A percentile compares a stretch with the other conserved stretches of the same genome.
phyloP scores from a whole-genome alignment of 2,329 filamentous ascomycete genomes.

The Nothophoma quercina region DNA sequence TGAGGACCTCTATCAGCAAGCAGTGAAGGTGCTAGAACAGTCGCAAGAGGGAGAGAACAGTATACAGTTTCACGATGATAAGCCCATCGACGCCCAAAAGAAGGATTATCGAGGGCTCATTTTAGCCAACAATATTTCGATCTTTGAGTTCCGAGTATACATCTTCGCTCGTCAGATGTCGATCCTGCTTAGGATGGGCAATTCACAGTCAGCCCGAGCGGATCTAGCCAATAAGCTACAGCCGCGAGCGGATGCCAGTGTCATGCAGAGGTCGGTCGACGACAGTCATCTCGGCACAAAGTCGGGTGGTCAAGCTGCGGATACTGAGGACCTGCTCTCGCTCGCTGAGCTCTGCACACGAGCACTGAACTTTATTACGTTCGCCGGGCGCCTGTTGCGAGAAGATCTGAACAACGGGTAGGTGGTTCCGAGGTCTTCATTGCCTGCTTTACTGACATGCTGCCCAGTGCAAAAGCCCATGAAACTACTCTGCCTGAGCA shows the following conservation, averaged over 20 bases:
- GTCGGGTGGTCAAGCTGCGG: constrained; percentile 51
- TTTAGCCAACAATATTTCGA: constrained; percentile 89
- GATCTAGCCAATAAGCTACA: constrained; percentile 50
- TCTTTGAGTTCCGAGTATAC: constrained; percentile 95
- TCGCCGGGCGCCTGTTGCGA: constrained; percentile 79
- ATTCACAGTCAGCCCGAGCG: constrained; percentile 57
- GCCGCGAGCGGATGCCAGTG: constrained; percentile 33
- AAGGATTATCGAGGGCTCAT: constrained; percentile 94
- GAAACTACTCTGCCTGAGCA: constrained; percentile 51
- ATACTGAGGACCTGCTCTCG: constrained; percentile 76
- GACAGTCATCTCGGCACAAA: constrained; percentile 42
- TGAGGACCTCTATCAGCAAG: constrained; percentile 70
- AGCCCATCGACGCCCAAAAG: constrained; percentile 51
- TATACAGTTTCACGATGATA: constrained; percentile 39
- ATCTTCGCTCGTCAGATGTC: constrained; percentile 89
- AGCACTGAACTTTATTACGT: constrained; percentile 82
- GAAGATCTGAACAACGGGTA: constrained; percentile 76
- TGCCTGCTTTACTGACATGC: constrained; percentile 24
- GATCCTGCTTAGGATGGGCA: constrained; percentile 82
- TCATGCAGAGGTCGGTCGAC: constrained; percentile 40
- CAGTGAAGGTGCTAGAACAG: constrained; percentile 28
- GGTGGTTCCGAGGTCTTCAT: not conserved
- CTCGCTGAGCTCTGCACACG: constrained; percentile 88
- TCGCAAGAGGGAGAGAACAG: constrained; percentile 24
- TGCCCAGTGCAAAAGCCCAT: constrained; percentile 41